Evolutionary conservation across 768 basidiomycete genomes (phyloP), one percentile per base, ranked within the genome.

Genomic region (Chiua virens): DNA sequence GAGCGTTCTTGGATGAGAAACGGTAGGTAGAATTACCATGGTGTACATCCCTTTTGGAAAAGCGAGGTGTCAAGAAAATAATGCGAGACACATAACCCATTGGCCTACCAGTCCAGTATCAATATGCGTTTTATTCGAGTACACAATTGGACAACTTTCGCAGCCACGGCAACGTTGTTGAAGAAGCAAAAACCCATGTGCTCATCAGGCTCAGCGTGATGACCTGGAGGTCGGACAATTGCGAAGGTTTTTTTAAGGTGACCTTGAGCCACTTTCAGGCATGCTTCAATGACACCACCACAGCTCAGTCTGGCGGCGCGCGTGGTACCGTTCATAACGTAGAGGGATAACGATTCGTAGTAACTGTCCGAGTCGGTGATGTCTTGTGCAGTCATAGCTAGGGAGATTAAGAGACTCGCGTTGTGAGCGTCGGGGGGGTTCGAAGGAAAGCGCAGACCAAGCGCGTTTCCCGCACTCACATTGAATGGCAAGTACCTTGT

Each of bases 141-240:
- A 48, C 76, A 59, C 55, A 87, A 73, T 65, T 91, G 86, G 18
- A 89, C 83, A 22, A 93, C 89, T 61, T 83, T 82, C 18, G 92
- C 81, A 1, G 95, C 95, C 15, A 99, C 89, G 1, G 97, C 88
- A 30, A 96, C 94, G 64, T 99, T 99, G 70, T 99, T 99, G 75
- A 94, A 97, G 75, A 99, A 97, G 71, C 97, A 98, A 69, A 99
- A 99, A 1, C 97, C 97, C 95, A 98, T 98, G 56, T 92, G 90
- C 65, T 95, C 89, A 57, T 97, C 92, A 5, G 97, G 97, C 66
- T 99, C 97, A 7, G 97, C 95, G 63, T 99, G 97, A 66, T 99
- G 97, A 1, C 97, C 97, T 0, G 97, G 97, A 13, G 97, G 97
- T 47, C 97, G 82, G 32, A 98, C 95, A 54, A 98, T 92, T 3